Percentiles rank a stretch among this genome's conserved stretches.
Conservation (phyloP, 2,329 filamentous ascomycete genomes). For the Fusarium tricinctum region DNA sequence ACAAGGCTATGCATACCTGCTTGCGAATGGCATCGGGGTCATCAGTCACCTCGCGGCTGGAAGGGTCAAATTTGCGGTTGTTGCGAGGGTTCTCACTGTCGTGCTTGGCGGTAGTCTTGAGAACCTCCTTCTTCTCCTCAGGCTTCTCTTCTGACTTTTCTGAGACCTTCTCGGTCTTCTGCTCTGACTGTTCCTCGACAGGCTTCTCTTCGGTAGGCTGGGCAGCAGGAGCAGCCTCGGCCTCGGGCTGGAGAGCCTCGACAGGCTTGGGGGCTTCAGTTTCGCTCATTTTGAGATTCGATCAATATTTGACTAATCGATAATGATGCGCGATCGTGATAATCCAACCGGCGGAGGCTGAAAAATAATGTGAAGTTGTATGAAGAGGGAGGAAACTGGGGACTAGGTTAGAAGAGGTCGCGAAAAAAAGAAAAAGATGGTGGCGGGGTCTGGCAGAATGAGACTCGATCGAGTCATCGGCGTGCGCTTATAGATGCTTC, state of each 20-base stretch:
- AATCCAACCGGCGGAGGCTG: slow-evolving; percentile 17
- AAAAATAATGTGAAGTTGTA: slow-evolving; percentile 7
- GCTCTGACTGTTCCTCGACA: slow-evolving; percentile 47
- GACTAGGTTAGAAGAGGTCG: slow-evolving; percentile 42
- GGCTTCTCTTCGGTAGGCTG: slow-evolving; percentile 47
- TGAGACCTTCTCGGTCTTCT: slow-evolving; percentile 48
- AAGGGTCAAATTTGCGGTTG: slow-evolving; percentile 80
- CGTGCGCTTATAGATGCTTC: slow-evolving; percentile 12
- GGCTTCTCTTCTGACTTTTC: slow-evolving; percentile 46
- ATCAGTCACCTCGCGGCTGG: slow-evolving; percentile 75
- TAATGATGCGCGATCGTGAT: slow-evolving; percentile 26
- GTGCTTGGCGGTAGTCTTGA: slow-evolving; percentile 61
- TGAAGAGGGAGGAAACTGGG: slow-evolving; percentile 26
- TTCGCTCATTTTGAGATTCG: slow-evolving; percentile 56
- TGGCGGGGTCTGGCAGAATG: slow-evolving; percentile 48
- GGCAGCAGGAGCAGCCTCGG: slow-evolving; percentile 47
- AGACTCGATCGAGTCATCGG: slow-evolving; percentile 46
- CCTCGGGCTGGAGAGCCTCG: slow-evolving; percentile 54
- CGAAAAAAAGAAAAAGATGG: slow-evolving; percentile 44
- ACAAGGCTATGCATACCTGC: slow-evolving; percentile 69
- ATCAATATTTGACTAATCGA: slow-evolving; percentile 10
- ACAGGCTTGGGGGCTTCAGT: slow-evolving; percentile 57
- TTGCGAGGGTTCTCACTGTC: slow-evolving; percentile 60
- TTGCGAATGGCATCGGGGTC: slow-evolving; percentile 86
- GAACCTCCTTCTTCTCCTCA: slow-evolving; percentile 52